Evolutionary conservation across 257 asterid genomes (phyloP), one percentile per base, ranked within the genome.

Genomic region (Jacaranda copaia): DNA sequence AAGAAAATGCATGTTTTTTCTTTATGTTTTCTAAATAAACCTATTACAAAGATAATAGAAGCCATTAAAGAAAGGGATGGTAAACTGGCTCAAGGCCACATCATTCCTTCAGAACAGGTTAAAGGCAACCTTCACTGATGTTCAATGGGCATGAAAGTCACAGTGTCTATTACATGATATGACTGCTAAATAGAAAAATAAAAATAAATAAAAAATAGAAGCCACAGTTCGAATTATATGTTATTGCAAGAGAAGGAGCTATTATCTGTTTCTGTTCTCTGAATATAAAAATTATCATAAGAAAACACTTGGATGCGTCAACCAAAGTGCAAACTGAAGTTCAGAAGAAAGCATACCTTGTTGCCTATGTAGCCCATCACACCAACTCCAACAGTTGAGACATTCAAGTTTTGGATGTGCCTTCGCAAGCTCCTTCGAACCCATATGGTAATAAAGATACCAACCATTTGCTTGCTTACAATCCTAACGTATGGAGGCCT

Each of bases 331-430:
- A 71, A 77, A 56, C 73, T 55, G 62, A 70, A 48, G 49, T 39
- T 51, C 56, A 72, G 82, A 84, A 78, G 64, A 70, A 19, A 11
- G n/a, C 82, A 67, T 57, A 94, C 99, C 99, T 94, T 94, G 95
- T 94, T 94, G 77, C 99, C 99, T 14, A 94, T 92, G 87, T 84
- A 94, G 74, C 99, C 99, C 99, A 94, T 89, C 46, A 87, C 95
- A 73, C 99, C 99, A 74, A 94, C 99, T 77, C 99, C 99, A 66
- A 94, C 99, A 15, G 97, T 77, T 35, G 95, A 91, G 66, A 94
- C 97, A 42, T 81, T 90, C 76, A 94, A 53, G 81, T 94, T 86
- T 53, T 88, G 93, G 80, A 92, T 88, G 84, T 92, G 98, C 84
- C 80, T 88, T 35, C 99, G 87, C 88, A 94, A 86, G 85, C 88